Evolutionary conservation across 2,329 filamentous ascomycete species (phyloP).

Genomic region (Fusarium musae): DNA sequence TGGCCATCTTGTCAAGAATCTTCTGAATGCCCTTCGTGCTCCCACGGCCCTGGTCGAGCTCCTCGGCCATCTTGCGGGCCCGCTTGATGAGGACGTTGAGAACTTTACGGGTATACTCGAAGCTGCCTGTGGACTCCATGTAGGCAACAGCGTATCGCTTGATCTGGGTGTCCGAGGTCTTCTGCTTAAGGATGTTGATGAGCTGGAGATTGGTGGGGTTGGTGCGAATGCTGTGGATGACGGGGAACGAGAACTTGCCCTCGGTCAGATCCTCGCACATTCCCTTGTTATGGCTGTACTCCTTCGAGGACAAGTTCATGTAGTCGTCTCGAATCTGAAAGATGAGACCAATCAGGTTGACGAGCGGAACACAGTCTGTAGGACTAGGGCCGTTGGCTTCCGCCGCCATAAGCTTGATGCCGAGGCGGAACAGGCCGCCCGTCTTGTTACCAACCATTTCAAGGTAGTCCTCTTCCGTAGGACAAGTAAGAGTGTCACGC

Average conservation of each 20-base stretch:
- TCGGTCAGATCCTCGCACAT: slow-evolving; percentile 96
- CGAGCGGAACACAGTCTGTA: slow-evolving; percentile 82
- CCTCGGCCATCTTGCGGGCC: slow-evolving; percentile 70
- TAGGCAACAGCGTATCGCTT: slow-evolving; percentile 91
- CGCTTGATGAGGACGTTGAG: slow-evolving; percentile 71
- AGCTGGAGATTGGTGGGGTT: slow-evolving; percentile 80
- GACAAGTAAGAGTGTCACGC: slow-evolving; percentile 85
- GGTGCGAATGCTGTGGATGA: slow-evolving; percentile 90
- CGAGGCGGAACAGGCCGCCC: slow-evolving; percentile 84
- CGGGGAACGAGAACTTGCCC: slow-evolving; percentile 95
- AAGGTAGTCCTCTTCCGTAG: slow-evolving; percentile 89
- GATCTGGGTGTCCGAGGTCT: slow-evolving; percentile 85
- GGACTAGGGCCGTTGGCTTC: slow-evolving; percentile 62
- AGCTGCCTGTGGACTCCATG: slow-evolving; percentile 91
- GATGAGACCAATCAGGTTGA: slow-evolving; percentile 85
- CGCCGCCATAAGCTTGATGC: slow-evolving; percentile 89
- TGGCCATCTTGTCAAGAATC: slow-evolving; percentile 75
- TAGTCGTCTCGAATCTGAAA: slow-evolving; percentile 97
- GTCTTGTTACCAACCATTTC: slow-evolving; percentile 96
- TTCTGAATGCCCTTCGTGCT: slow-evolving; percentile 68
- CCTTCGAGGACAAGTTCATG: slow-evolving; percentile 80
- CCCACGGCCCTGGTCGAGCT: slow-evolving; percentile 70
- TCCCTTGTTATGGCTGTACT: slow-evolving; percentile 90
- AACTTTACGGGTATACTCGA: slow-evolving; percentile 82
- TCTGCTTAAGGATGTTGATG: slow-evolving; percentile 92